Evolutionary conservation across 352 stramenopile species (phyloP).

Genomic region (Nannochloropsis limnetica): DNA sequence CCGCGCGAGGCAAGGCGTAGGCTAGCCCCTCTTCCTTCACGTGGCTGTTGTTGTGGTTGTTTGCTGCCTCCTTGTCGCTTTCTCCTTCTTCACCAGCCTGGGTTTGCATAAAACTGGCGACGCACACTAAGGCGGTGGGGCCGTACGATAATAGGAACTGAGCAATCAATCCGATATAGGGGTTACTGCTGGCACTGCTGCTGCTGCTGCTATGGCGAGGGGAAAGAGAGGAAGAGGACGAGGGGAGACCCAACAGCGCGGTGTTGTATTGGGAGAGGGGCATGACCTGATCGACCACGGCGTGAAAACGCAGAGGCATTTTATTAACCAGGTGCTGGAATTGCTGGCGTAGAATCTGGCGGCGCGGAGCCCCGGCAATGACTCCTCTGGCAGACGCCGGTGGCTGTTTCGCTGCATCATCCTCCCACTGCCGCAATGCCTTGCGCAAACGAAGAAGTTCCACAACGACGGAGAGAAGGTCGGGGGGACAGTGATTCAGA

Average conservation of each 20-base stretch:
- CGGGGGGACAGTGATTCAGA: background rate
- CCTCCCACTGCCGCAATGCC: background rate
- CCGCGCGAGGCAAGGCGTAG: background rate
- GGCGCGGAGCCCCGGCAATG: background rate
- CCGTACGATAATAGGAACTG: background rate
- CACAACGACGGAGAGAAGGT: background rate
- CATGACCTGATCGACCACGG: conserved; percentile 3
- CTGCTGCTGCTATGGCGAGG: background rate
- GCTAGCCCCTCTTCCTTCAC: background rate
- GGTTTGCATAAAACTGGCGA: background rate
- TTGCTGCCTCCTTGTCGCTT: background rate
- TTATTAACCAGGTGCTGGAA: background rate
- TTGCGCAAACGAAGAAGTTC: background rate
- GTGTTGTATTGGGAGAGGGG: background rate
- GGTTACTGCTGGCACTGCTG: background rate
- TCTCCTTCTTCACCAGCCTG: background rate
- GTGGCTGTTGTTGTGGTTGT: background rate
- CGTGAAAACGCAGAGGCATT: background rate
- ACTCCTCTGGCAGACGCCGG: background rate
- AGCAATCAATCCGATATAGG: background rate
- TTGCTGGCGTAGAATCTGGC: background rate
- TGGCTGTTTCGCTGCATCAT: background rate
- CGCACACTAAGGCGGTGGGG: background rate
- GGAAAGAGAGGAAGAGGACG: background rate
- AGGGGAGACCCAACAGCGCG: background rate